Evolutionary conservation across 139 green algal genomes (phyloP), one percentile per base, ranked within the genome.

Genomic region (Chlorella sp.): DNA sequence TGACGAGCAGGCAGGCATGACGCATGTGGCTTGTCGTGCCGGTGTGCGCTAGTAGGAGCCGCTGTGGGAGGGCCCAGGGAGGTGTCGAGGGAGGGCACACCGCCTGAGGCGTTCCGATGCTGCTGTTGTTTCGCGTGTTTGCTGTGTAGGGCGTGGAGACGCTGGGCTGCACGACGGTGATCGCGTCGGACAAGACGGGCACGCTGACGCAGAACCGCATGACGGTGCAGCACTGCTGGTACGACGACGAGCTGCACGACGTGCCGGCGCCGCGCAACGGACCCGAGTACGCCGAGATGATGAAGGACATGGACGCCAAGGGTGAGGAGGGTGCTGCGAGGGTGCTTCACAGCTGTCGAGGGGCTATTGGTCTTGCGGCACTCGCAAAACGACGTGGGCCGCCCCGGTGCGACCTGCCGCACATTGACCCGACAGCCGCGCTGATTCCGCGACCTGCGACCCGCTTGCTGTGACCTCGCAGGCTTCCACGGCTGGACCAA

Each of bases 181-280:
- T 86, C 49, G 73, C 73, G 26, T 79, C 69, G 1, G 80, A 86
- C 73, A 86, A 86, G 70, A 86, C 80, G 3, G 80, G 80, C 61
- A 79, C 78, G 1, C 74, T 87, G 60, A 85, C 80, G 3, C 76
- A 86, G 68, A 86, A 86, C 76, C 67, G 74, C 34, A 86, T 86
- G 80, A 86, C 80, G 29, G 76, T 86, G 49, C 77, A 82, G 80
- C 77, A 85, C 68, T 82, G 80, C 75, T 85, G 80, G 74, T 79
- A 79, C 35, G 74, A 79, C 59, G 59, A 74, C 60, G 22, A 67
- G 67, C 35, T 79, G 55, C 66, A 70, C 27, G 74, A 79, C 36
- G 31, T 79, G 2, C 74, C 74, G 1, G 29, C 74, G 2, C 65
- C 74, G 0, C 67, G 67, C 59, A 79, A 79, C 67, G 24, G 24